These are phyloP conservation scores for Sungouiella blattae DNA, from an alignment of 805 yeast genomes.

Conservation along the genomic window DNA sequence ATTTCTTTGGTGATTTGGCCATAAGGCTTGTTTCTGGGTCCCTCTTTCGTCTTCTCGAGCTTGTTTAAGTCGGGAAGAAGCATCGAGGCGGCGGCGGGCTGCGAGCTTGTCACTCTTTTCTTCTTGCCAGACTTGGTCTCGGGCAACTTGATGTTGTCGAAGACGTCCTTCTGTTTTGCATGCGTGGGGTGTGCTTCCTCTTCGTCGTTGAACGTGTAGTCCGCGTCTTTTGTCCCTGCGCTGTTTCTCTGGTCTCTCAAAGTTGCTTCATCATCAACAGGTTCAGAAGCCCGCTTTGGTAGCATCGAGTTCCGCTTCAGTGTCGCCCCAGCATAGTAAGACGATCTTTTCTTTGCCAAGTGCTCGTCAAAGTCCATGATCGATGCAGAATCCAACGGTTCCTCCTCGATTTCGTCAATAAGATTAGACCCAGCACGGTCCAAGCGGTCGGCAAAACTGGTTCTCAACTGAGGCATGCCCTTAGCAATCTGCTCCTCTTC, in stretches of 20 bases:
- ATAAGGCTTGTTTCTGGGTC: conserved; percentile 1
- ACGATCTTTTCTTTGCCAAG: conserved; percentile 34
- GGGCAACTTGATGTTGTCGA: conserved; percentile 49
- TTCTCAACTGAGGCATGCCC: conserved; percentile 25
- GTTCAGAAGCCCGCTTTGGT: conserved; percentile 7
- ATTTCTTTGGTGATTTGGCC: conserved; percentile 1
- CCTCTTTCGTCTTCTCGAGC: conserved; percentile 3
- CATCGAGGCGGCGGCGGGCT: conserved; percentile 36
- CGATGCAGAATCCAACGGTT: conserved; percentile 34
- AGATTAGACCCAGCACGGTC: conserved; percentile 31
- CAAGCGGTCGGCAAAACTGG: conserved; percentile 42
- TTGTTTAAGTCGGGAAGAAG: conserved; percentile 26
- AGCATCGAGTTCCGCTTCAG: background rate
- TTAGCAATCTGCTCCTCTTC: conserved; percentile 17
- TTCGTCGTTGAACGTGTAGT: conserved; percentile 14
- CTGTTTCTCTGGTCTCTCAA: no score
- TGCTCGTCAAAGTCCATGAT: conserved; percentile 41
- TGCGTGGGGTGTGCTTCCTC: conserved; percentile 2
- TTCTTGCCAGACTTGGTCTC: conserved; percentile 24
- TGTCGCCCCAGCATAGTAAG: conserved; percentile 31
- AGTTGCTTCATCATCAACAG: conserved; percentile 13
- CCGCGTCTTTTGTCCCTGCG: conserved; percentile 26
- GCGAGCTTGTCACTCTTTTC: conserved; percentile 11
- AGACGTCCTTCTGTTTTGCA: conserved; percentile 20
- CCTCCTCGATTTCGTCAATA: conserved; percentile 26